Evolutionary conservation across 257 asterid genomes (phyloP).

Genomic region (Catharanthus roseus): DNA sequence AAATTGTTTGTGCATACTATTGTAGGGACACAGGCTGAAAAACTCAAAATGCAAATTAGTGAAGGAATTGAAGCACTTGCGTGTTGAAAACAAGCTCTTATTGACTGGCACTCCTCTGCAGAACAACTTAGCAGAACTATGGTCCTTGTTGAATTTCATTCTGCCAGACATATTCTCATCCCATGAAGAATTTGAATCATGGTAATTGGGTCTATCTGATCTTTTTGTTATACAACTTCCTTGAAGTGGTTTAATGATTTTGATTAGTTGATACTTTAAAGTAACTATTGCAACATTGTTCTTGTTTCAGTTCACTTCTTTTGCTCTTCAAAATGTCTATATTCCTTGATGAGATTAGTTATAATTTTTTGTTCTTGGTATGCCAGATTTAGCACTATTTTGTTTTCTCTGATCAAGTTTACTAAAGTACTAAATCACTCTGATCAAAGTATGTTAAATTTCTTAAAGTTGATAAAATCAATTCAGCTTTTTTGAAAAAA

Average conservation of each 20-base stretch:
- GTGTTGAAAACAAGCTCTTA: slow-evolving; percentile 84
- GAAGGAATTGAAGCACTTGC: slow-evolving; percentile 55
- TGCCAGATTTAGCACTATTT: neutral
- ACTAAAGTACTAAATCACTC: neutral
- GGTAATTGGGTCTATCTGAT: slow-evolving; percentile 37
- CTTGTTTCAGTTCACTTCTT: neutral
- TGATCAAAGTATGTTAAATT: neutral
- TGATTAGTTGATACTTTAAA: neutral
- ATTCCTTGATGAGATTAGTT: neutral
- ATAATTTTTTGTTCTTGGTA: neutral
- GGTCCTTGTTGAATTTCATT: slow-evolving; percentile 95
- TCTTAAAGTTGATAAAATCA: neutral
- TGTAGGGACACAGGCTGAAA: slow-evolving; percentile 95
- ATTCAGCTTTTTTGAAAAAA: neutral
- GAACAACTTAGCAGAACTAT: slow-evolving; percentile 94
- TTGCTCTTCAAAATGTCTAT: neutral
- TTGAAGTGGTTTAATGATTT: neutral
- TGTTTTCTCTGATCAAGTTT: neutral
- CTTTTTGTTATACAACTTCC: neutral
- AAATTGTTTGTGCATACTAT: slow-evolving; percentile 14
- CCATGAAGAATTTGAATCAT: slow-evolving; percentile 88
- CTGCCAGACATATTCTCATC: slow-evolving; percentile 98
- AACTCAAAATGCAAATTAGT: slow-evolving; percentile 80
- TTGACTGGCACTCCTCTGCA: slow-evolving; percentile 99
- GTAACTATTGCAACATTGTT: neutral